Base-by-base conservation (phyloP, 1,284 basidiomycete species). In the Ceratobasidium sp. region DNA sequence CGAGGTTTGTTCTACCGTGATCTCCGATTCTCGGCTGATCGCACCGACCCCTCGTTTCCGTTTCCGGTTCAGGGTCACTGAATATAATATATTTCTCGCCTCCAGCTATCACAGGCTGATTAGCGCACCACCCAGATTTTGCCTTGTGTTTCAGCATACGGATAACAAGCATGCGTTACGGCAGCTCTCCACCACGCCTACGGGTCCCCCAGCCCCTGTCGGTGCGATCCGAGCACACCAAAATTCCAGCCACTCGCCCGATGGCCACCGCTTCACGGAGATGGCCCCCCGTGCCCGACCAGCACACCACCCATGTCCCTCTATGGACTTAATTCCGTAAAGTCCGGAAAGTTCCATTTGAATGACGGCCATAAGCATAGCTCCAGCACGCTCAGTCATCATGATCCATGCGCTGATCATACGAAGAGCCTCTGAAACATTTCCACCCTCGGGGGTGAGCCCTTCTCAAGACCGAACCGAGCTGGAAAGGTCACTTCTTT, bases 1-100 rank as follows among this genome's bases (percentile, higher is more conserved):
- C 60, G 21, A 46, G 39, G 59, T 43, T 18, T 26, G 18, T 21
- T 34, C 30, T 64, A 45, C 60, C 60, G 60, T 64, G 60, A 64
- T 64, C 41, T 64, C 60, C 60, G 60, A 39, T 61, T n/a, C 8
- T 9, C 43, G 43, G 43, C 16, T 45, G 43, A 45, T 45, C 60
- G 60, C 28, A 50, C 60, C 60, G 60, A 64, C 39, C 18, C 50
- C 23, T 16, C 59, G 18, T 23, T 45, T 61, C 28, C 34, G 16
- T 36, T 61, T 45, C 18, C 16, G 46, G 46, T 39, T 39, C 50
- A 32, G 50, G 28, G 50, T 28, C 28, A 53, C 50, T 18, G 9
- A 14, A 18, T 53, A 53, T 53, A 45, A 45, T 45, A 45, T 45
- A 45, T 9, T 10, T n/a, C 3, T 45, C 43, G 18, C 43, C 43